These are phyloP conservation scores for Nakazawaea populi DNA, from an alignment of 805 yeast genomes.

Conservation along the genomic window DNA sequence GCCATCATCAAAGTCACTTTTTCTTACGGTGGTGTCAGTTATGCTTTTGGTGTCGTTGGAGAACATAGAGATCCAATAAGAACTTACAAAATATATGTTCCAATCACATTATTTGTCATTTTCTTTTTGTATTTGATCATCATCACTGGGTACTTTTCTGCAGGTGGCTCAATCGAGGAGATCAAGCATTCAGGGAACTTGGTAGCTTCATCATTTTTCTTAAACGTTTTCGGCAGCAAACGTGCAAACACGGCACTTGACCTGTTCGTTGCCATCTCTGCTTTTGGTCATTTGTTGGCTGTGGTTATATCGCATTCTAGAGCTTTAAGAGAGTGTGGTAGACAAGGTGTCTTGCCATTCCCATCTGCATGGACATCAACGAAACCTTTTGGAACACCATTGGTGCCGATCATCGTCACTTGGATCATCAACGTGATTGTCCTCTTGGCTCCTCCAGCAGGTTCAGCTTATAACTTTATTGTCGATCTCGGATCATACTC, in stretches of 20 bases:
- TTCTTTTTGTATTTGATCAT: conserved; percentile 27
- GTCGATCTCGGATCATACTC: conserved; percentile 42
- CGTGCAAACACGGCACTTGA: conserved; percentile 39
- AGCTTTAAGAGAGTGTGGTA: conserved; percentile 42
- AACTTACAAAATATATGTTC: conserved; percentile 24
- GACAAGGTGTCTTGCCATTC: conserved; percentile 45
- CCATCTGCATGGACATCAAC: conserved; percentile 37
- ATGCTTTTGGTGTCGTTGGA: conserved; percentile 31
- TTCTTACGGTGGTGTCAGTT: conserved; percentile 34
- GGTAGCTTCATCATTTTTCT: conserved; percentile 25
- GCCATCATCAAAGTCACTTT: conserved; percentile 39
- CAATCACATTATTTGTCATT: conserved; percentile 25
- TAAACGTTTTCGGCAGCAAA: conserved; percentile 25
- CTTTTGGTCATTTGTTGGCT: conserved; percentile 42
- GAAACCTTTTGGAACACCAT: conserved; percentile 39
- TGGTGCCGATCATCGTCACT: conserved; percentile 37
- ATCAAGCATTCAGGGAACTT: conserved; percentile 26
- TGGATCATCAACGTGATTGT: conserved; percentile 41
- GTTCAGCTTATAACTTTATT: conserved; percentile 42
- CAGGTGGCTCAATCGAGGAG: conserved; percentile 17
- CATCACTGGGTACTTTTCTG: conserved; percentile 30
- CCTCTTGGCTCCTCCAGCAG: conserved; percentile 40
- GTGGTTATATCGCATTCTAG: conserved; percentile 46
- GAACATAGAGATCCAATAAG: conserved; percentile 28
- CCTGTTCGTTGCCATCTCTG: conserved; percentile 42